Conservation (phyloP, 208 protist species). For the Tritrichomonas foetus region DNA sequence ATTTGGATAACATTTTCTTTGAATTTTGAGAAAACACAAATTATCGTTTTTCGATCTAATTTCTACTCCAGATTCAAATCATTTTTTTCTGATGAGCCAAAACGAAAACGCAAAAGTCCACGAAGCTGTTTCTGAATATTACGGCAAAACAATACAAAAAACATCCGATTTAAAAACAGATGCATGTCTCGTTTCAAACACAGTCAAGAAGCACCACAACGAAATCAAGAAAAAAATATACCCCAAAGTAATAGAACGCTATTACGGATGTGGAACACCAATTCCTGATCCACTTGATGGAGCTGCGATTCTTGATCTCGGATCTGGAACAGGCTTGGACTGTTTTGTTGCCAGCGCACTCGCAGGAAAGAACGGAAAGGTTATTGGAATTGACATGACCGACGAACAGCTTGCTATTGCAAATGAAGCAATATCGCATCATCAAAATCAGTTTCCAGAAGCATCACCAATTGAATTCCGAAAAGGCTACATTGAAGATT, state of each 20-base stretch:
- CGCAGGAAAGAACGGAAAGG: conserved; percentile 43
- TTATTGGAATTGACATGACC: conserved; percentile 56
- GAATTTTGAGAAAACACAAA: no score
- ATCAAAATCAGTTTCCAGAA: conserved; percentile 24
- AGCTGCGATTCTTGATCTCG: conserved; percentile 48
- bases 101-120: not conserved
- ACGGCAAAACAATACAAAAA: not conserved
- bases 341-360: conserved; percentile 46
- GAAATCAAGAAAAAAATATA: not conserved
- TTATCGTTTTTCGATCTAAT: no score
- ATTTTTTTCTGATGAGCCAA: no score
- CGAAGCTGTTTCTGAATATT: not conserved
- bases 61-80: no score
- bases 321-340: conserved; percentile 51
- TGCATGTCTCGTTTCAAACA: not conserved
- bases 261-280: conserved; percentile 54
- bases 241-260: conserved; percentile 42
- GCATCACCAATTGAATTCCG: conserved; percentile 38
- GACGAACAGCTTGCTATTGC: conserved; percentile 51
- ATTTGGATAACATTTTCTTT: no score
- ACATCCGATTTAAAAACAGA: not conserved
- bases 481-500: conserved; percentile 53
- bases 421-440: not conserved
- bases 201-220: not conserved
- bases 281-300: conserved; percentile 45